Percentiles rank a stretch among this genome's conserved stretches.
Evolutionary conservation across 768 basidiomycete genomes (phyloP).

Genomic region (Clitopilus passeckerianus): DNA sequence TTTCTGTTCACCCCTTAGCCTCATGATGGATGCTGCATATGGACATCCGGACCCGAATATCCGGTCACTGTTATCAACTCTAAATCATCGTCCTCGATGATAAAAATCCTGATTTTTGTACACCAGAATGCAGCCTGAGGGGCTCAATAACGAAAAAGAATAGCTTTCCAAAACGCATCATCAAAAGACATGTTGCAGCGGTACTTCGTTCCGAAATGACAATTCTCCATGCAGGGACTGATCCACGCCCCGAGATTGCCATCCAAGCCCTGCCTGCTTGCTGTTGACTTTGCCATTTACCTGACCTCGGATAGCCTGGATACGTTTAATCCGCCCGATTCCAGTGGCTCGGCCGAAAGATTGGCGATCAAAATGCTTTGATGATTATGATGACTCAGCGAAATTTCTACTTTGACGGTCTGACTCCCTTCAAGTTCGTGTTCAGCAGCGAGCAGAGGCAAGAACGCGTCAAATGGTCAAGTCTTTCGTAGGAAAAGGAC

Average conservation of each 20-base stretch:
- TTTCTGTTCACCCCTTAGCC: constrained; percentile 16
- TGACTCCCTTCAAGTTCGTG: neutral
- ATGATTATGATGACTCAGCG: neutral
- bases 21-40: constrained; percentile 26
- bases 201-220: neutral
- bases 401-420: neutral
- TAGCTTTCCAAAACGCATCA: too few relatives aligned
- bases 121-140: too few relatives aligned
- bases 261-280: neutral
- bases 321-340: neutral
- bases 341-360: neutral
- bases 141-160: too few relatives aligned
- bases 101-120: constrained; percentile 1
- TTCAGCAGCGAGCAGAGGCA: neutral
- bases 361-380: neutral
- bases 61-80: constrained; percentile 28
- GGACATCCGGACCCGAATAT: constrained; percentile 28
- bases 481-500: constrained; percentile 14
- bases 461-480: constrained; percentile 15
- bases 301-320: neutral
- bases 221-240: neutral
- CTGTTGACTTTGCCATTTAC: neutral
- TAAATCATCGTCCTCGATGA: constrained; percentile 14
- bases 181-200: neutral
- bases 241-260: neutral